phyloP scores from a whole-genome alignment of 2,329 filamentous ascomycete species.

The Massarina eburnea region DNA sequence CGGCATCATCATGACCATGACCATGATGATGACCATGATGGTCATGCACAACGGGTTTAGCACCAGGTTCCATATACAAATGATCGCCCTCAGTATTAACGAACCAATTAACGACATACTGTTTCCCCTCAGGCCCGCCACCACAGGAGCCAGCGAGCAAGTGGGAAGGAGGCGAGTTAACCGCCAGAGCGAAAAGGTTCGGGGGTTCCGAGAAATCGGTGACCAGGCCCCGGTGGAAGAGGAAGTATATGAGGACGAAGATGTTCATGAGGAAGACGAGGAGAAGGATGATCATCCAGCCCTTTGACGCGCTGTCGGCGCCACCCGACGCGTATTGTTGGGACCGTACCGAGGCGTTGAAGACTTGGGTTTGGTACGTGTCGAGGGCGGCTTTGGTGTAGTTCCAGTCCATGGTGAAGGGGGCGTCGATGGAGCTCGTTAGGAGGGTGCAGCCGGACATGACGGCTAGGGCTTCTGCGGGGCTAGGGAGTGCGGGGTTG shows the following conservation, averaged over 20 bases:
- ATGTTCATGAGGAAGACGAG: constrained; percentile 69
- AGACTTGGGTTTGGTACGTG: constrained; percentile 56
- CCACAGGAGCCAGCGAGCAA: constrained; percentile 59
- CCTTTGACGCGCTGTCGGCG: constrained; percentile 59
- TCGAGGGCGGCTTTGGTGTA: constrained; percentile 38
- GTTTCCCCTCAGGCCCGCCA: constrained; percentile 54
- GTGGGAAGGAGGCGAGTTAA: constrained; percentile 62
- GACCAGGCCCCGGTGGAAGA: constrained; percentile 62
- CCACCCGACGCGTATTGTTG: constrained; percentile 73
- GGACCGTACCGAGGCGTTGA: constrained; percentile 64
- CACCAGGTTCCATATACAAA: constrained; percentile 54
- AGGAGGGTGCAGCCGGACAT: constrained; percentile 68
- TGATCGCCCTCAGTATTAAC: constrained; percentile 54
- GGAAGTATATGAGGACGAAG: constrained; percentile 65
- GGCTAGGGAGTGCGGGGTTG: constrained; percentile 59
- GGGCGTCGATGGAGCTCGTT: constrained; percentile 59
- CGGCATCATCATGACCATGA: constrained; percentile 1
- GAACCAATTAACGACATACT: constrained; percentile 51
- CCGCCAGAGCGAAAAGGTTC: constrained; percentile 71
- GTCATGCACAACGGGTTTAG: constrained; percentile 25
- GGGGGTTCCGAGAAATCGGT: constrained; percentile 79
- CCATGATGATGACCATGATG: constrained; percentile 10
- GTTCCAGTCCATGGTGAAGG: constrained; percentile 58
- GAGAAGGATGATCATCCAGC: constrained; percentile 68
- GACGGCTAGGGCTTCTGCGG: constrained; percentile 74